These are phyloP conservation scores for Pachysandra terminalis DNA, from an alignment of 164 flowering plant species.

Conservation along the genomic window DNA sequence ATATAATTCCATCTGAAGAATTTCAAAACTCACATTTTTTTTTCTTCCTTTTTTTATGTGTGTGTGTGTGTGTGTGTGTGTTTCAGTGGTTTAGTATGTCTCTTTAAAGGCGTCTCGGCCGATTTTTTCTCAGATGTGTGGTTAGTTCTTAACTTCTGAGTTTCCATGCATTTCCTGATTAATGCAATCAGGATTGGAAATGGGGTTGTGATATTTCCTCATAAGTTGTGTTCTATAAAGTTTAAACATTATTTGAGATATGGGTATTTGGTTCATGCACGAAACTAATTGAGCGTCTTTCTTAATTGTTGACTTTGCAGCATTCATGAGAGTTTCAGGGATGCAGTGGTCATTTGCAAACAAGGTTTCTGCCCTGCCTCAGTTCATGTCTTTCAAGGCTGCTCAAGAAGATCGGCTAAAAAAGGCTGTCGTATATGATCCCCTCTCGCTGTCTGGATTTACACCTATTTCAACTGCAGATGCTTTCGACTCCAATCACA, in stretches of 20 bases:
- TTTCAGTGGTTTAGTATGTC: neutral
- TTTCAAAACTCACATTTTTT: neutral
- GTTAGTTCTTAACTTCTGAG: neutral
- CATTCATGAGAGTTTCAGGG: slow-evolving; percentile 28
- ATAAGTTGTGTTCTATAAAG: neutral
- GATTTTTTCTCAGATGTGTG: neutral
- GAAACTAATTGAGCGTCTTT: neutral
- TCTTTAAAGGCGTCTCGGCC: neutral
- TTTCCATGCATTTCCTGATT: neutral
- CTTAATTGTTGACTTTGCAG: slow-evolving; percentile 23
- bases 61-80: no score
- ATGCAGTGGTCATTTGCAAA: slow-evolving; percentile 49
- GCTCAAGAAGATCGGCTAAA: slow-evolving; percentile 42
- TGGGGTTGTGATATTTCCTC: slow-evolving; percentile 6
- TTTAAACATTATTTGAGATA: neutral
- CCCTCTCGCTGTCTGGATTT: slow-evolving; percentile 29
- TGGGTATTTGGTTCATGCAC: neutral
- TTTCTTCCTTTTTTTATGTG: no score
- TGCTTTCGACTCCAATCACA: slow-evolving; percentile 28
- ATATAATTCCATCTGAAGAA: neutral
- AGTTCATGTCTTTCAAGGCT: slow-evolving; percentile 38
- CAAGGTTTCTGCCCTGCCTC: slow-evolving; percentile 48
- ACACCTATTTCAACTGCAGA: slow-evolving; percentile 29
- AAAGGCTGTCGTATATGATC: slow-evolving; percentile 32
- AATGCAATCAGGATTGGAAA: neutral